Conservation (phyloP, 352 stramenopile genomes). For the Globisporangium polare region DNA sequence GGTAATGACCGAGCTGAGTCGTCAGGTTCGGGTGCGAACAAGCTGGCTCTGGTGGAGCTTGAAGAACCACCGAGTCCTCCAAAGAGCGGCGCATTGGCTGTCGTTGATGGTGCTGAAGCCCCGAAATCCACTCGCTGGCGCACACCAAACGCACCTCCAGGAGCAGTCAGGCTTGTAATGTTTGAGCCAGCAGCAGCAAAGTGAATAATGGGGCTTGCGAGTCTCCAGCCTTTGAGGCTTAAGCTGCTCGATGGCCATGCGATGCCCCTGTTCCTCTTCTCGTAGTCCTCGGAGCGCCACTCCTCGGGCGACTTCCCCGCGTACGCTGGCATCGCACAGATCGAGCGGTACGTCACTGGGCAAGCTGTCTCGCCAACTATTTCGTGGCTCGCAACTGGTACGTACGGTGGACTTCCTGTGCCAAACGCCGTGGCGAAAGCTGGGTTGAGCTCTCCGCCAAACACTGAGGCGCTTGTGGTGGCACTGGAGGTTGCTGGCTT, state of each 20-base stretch:
- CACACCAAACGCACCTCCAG: too few relatives aligned
- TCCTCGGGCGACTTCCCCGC: conserved; percentile 5
- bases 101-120: too few relatives aligned
- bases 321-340: conserved; percentile 7
- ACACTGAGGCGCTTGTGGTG: background rate
- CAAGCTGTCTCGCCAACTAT: background rate
- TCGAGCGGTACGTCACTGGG: background rate
- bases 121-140: too few relatives aligned
- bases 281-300: conserved; percentile 4
- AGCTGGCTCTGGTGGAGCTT: background rate
- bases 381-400: background rate
- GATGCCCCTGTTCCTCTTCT: background rate
- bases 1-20: too few relatives aligned
- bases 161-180: background rate
- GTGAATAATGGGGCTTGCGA: too few relatives aligned
- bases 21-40: too few relatives aligned
- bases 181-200: background rate
- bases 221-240: too few relatives aligned
- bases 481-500: background rate
- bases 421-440: background rate
- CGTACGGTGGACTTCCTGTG: background rate
- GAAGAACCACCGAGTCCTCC: background rate
- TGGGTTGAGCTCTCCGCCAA: background rate
- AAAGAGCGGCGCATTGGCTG: too few relatives aligned
- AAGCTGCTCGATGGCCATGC: background rate